phyloP scores from a whole-genome alignment of 371 early-diverging fungal genomes.

The Mucor indicus region DNA sequence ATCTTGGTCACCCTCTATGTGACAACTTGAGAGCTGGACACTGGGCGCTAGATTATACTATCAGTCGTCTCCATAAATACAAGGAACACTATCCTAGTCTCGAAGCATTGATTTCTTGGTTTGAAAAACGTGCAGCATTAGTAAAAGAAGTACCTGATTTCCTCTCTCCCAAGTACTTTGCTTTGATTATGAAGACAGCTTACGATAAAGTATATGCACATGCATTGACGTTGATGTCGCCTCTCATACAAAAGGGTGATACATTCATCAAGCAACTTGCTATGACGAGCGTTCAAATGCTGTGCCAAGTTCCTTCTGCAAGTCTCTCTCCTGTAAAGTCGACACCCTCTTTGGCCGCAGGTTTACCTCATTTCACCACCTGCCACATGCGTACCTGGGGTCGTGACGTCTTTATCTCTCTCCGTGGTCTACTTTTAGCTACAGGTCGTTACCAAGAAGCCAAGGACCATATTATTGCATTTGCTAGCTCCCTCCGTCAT shows the following conservation, averaged over 20 bases:
- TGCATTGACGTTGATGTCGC: slow-evolving; percentile 61
- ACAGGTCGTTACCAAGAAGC: slow-evolving; percentile 86
- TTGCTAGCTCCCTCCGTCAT: slow-evolving; percentile 86
- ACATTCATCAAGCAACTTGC: slow-evolving; percentile 70
- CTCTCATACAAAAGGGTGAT: slow-evolving; percentile 59
- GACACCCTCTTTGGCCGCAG: slow-evolving; percentile 83
- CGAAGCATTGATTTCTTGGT: slow-evolving; percentile 64
- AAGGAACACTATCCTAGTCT: slow-evolving; percentile 21
- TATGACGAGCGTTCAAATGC: slow-evolving; percentile 81
- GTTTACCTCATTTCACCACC: slow-evolving; percentile 93
- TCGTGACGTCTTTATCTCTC: slow-evolving; percentile 91
- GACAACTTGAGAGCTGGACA: slow-evolving; percentile 82
- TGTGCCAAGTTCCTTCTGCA: slow-evolving; percentile 74
- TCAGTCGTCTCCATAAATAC: slow-evolving; percentile 68
- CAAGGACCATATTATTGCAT: slow-evolving; percentile 79
- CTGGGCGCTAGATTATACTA: slow-evolving; percentile 91
- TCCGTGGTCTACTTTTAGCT: slow-evolving; percentile 81
- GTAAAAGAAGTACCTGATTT: slow-evolving; percentile 77
- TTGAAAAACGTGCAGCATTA: slow-evolving; percentile 61
- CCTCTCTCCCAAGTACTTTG: slow-evolving; percentile 91
- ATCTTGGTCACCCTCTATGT: slow-evolving; percentile 92
- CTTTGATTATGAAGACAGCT: slow-evolving; percentile 72
- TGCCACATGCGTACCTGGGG: slow-evolving; percentile 97
- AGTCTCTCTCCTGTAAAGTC: slow-evolving; percentile 69
- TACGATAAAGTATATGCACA: slow-evolving; percentile 68